Conservation (phyloP, 177 flowering plant species). For the Tripterygium wilfordii region DNA sequence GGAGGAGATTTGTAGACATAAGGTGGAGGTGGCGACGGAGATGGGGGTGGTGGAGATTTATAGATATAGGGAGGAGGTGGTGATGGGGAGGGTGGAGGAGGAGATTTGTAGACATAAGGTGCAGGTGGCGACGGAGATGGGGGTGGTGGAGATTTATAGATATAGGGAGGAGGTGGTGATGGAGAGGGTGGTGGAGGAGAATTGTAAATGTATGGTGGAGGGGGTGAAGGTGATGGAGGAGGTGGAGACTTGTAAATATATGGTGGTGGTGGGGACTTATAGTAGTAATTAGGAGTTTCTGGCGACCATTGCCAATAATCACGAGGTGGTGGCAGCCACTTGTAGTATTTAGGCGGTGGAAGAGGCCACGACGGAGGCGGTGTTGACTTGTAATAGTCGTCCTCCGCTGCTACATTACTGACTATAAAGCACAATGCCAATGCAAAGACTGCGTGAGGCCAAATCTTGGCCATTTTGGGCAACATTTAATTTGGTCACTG, state of each 20-base stretch:
- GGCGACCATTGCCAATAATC: too few relatives aligned
- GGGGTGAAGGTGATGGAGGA: background rate
- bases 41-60: too few relatives aligned
- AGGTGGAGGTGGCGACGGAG: too few relatives aligned
- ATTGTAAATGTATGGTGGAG: background rate
- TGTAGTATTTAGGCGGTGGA: background rate
- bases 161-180: constrained; percentile 5
- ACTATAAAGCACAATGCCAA: constrained; percentile 11
- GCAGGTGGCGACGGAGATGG: constrained; percentile 8
- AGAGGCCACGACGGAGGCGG: background rate
- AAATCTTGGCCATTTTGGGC: constrained; percentile 11
- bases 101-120: too few relatives aligned
- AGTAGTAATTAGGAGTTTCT: too few relatives aligned
- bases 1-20: too few relatives aligned
- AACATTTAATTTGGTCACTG: too few relatives aligned
- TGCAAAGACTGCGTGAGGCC: constrained; percentile 4
- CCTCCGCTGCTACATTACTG: constrained; percentile 3
- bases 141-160: too few relatives aligned
- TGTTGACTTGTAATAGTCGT: background rate
- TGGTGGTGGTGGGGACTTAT: too few relatives aligned
- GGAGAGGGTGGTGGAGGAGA: constrained; percentile 5
- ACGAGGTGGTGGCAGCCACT: constrained; percentile 2
- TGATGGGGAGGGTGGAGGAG: too few relatives aligned
- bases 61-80: constrained; percentile 3
- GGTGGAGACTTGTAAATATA: too few relatives aligned